A percentile compares a stretch with the other conserved stretches of the same genome.
phyloP scores from a whole-genome alignment of 2,329 filamentous ascomycete genomes.

The Colletotrichum lupini region DNA sequence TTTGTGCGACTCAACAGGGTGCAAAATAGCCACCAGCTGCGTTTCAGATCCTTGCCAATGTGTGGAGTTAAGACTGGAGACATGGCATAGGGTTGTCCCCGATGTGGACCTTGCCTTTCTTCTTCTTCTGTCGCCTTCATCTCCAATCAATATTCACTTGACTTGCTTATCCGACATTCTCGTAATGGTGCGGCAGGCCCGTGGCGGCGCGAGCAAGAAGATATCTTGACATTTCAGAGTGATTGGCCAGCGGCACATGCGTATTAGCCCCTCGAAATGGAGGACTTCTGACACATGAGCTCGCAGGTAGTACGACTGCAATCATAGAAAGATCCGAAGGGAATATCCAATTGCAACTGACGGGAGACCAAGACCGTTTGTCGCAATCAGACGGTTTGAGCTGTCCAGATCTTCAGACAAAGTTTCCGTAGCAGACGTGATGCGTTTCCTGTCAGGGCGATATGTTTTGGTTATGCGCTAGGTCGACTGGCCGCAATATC shows the following conservation, averaged over 20 bases:
- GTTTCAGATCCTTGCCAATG: slow-evolving; percentile 30
- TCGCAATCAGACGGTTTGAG: background rate
- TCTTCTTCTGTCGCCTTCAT: background rate
- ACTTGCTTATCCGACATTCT: background rate
- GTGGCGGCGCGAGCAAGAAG: background rate
- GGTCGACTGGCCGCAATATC: background rate
- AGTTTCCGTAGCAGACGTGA: background rate
- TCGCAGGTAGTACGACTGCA: background rate
- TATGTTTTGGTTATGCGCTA: background rate
- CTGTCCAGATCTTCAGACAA: background rate
- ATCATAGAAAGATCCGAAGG: background rate
- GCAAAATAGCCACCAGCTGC: background rate
- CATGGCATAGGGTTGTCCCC: background rate
- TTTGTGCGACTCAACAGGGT: background rate
- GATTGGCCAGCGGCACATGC: background rate
- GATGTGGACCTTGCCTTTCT: background rate
- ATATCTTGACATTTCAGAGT: background rate
- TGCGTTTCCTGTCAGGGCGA: background rate
- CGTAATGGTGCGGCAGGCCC: background rate
- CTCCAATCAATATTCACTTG: background rate
- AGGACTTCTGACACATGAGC: background rate
- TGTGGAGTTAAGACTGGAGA: slow-evolving; percentile 8
- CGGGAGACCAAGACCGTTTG: background rate
- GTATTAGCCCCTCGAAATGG: background rate
- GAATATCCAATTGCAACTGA: background rate